Evolutionary conservation across 2,329 filamentous ascomycete species (phyloP), one percentile per base, ranked within the genome.

Genomic region (Zarea fungicola): DNA sequence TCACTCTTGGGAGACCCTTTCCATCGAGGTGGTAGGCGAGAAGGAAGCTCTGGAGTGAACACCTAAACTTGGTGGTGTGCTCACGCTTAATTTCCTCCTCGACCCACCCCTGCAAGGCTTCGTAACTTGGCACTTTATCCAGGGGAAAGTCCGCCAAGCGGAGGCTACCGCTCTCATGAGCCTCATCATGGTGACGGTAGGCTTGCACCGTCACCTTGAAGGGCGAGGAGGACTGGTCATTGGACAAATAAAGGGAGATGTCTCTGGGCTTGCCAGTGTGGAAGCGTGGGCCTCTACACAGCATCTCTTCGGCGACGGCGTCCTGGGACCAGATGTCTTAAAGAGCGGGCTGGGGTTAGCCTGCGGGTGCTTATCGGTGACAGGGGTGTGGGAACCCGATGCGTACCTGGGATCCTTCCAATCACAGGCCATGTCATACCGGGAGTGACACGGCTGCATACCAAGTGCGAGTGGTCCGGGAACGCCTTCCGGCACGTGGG

Each of bases 401-500:
- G 64, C 64, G 55, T 68, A 70, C 67, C 67, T 52, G 64, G 61
- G 50, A 64, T 61, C 52, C 60, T 62, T 54, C 61, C 61, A 60
- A 69, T 65, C 54, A 69, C 65, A 39, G 67, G 67, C 62, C 63
- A 65, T 49, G 64, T 61, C 57, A 60, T 60, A 50, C 55, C 62
- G 51, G 65, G 67, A 54, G 63, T 69, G 50, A 60, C 60, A 51
- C 67, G 67, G 45, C 60, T 69, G 55, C 67, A 70, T 50, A 66
- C 66, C 42, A 70, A 56, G 57, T 69, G 67, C 43, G 66, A 64
- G 55, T 69, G 65, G 46, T 67, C 59, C 46, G 67, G 67, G 48
- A 70, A 70, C 37, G 65, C 62, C 57, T 68, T 70, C 51, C 67
- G 64, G 57, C 67, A 70, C 43, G 65, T 66, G 55, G 67, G 67